Conservation (phyloP, 768 basidiomycete genomes). For the Lentinus brumalis region DNA sequence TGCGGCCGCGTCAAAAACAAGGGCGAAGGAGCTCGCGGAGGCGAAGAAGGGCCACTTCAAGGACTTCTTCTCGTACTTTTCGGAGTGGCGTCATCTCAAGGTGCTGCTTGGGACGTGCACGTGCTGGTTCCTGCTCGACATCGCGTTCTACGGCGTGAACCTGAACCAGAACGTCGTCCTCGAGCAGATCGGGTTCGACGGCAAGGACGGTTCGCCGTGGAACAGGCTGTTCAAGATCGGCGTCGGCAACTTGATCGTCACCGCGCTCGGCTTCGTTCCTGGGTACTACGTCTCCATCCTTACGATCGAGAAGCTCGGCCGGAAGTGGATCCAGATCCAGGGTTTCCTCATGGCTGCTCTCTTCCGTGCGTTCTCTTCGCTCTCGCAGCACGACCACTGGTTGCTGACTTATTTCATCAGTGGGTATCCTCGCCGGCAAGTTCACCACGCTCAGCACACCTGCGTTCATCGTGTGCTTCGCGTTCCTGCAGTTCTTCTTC, state of each 20-base stretch:
- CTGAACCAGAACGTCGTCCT: constrained; percentile 80
- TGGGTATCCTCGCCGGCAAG: constrained; percentile 68
- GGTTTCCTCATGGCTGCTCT: constrained; percentile 73
- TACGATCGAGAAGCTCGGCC: constrained; percentile 70
- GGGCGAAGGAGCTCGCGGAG: constrained; percentile 24
- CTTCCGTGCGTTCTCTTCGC: constrained; percentile 48
- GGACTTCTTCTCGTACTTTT: constrained; percentile 70
- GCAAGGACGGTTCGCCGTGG: constrained; percentile 58
- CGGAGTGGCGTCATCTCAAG: constrained; percentile 70
- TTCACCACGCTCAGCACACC: constrained; percentile 58
- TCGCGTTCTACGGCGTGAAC: constrained; percentile 81
- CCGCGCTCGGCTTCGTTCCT: constrained; percentile 75
- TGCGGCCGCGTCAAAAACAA: not conserved
- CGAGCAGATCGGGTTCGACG: constrained; percentile 69
- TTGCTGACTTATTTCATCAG: constrained; percentile 36
- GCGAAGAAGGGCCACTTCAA: constrained; percentile 53
- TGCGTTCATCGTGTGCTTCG: constrained; percentile 72
- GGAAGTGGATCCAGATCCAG: constrained; percentile 75
- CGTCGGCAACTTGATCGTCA: constrained; percentile 71
- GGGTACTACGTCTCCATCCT: constrained; percentile 73
- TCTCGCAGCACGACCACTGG: not conserved
- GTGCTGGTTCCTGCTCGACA: constrained; percentile 79
- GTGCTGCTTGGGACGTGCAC: constrained; percentile 64
- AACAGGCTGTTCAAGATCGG: constrained; percentile 67
- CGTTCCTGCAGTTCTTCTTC: constrained; percentile 79